Evolutionary conservation across 1,139 yeast species (phyloP), one percentile per base, ranked within the genome.

Genomic region (Kodamaea sp.): DNA sequence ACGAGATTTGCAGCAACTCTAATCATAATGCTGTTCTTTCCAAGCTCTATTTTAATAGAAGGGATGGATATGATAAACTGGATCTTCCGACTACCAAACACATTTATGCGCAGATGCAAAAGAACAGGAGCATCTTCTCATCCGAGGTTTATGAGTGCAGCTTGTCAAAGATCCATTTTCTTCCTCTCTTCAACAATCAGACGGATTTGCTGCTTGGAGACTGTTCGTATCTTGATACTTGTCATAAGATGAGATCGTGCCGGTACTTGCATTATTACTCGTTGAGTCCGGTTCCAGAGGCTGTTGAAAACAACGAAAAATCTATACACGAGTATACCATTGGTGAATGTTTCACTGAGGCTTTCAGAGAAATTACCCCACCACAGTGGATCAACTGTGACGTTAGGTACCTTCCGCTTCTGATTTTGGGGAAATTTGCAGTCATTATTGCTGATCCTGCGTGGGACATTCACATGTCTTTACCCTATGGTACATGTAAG

Each of bases 371-470:
- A 8, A 38, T 47, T 2, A 28, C 53, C 9, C 88, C 90, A 0
- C 70, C 90, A 1, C 97, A 89, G 58, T 86, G 95, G 94, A 85
- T 90, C 38, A 77, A 78, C 39, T 86, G 95, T 55, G 96, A 90
- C 58, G 80, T 90, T 18, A 69, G 89, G 27, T 69, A 73, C 34
- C 66, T 89, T 32, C 88, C 90, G 42, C 79, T 90, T 48, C 61
- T 55, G 25, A 60, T 78, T 6, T 63, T 90, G 37, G 97, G 97
- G 2, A 81, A 87, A 57, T 90, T 86, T 61, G 85, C 94, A 9
- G 95, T 83, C 7, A 80, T 90, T 13, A 76, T 90, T 38, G 90
- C 96, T 0, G 97, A 90, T 57, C 96, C 94, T 1, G 88, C 94
- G 2, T 85, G 95, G 95, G 85, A 83, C 42, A 85, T 85, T 39